Percentiles rank a stretch among this genome's conserved stretches.
phyloP scores from a whole-genome alignment of 768 basidiomycete species.

The Hemileccinum impolitum region DNA sequence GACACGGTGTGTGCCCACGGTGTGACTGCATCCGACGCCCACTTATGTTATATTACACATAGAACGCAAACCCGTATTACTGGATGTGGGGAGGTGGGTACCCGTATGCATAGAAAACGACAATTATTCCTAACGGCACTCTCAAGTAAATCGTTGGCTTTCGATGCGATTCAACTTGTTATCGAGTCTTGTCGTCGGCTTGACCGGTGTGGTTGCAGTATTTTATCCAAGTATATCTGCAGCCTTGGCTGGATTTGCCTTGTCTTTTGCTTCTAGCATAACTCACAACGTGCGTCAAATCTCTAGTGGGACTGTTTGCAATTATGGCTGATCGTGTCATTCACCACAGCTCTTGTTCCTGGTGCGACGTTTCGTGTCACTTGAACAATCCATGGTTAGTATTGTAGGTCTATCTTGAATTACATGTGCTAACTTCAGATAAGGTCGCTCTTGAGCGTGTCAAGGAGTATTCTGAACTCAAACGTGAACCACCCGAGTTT shows the following conservation, averaged over 20 bases:
- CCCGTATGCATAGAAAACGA: not conserved
- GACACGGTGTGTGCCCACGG: constrained; percentile 57
- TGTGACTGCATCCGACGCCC: not conserved
- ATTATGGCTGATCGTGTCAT: constrained; percentile 16
- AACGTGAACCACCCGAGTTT: constrained; percentile 77
- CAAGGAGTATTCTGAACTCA: constrained; percentile 84
- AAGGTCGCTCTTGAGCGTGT: constrained; percentile 85
- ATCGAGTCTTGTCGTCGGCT: constrained; percentile 67
- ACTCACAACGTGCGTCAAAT: constrained; percentile 52
- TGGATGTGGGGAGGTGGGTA: constrained; percentile 86
- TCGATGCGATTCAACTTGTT: constrained; percentile 84
- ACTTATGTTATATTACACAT: constrained; percentile 1
- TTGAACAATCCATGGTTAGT: constrained; percentile 88
- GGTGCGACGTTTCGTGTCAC: constrained; percentile 78
- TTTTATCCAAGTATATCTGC: constrained; percentile 71
- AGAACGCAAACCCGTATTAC: constrained; percentile 73
- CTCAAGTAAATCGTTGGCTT: constrained; percentile 83
- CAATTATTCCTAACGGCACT: constrained; percentile 7
- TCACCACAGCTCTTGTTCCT: constrained; percentile 52
- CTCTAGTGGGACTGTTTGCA: not conserved
- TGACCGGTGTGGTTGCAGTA: constrained; percentile 65
- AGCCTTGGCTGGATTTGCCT: constrained; percentile 79
- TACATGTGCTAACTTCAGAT: constrained; percentile 1
- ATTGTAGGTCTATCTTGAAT: not conserved
- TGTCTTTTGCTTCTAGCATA: constrained; percentile 79